Percentiles rank a stretch among this genome's conserved stretches.
phyloP scores from a whole-genome alignment of 2,329 filamentous ascomycete genomes.

The Alternaria brassicae region DNA sequence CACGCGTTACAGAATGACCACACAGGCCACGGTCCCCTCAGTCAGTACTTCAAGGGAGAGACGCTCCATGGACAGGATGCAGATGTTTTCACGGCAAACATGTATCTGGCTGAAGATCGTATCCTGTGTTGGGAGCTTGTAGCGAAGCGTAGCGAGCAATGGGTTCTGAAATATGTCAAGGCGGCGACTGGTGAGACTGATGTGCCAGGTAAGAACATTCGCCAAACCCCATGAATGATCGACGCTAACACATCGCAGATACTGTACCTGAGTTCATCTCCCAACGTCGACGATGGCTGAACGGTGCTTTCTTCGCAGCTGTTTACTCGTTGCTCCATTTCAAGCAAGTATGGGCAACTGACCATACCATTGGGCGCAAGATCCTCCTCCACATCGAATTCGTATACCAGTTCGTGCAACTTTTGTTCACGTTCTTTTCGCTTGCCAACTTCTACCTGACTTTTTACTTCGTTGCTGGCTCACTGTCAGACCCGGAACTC shows the following conservation, averaged over 20 bases:
- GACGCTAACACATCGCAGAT: conserved; percentile 60
- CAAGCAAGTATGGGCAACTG: conserved; percentile 88
- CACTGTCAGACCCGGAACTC: conserved; percentile 76
- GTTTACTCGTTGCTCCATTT: conserved; percentile 97
- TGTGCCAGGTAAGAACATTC: conserved; percentile 78
- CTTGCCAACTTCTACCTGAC: conserved; percentile 98
- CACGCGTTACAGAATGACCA: conserved; percentile 96
- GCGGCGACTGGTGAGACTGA: conserved; percentile 96
- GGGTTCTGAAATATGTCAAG: conserved; percentile 98
- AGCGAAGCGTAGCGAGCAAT: conserved; percentile 90
- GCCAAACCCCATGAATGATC: neutral
- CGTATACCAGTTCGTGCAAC: conserved; percentile 89
- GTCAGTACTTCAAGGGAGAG: conserved; percentile 99
- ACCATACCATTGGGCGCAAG: conserved; percentile 89
- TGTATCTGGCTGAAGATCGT: conserved; percentile 90
- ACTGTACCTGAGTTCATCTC: conserved; percentile 96
- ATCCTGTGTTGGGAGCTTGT: conserved; percentile 95
- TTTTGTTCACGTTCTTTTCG: conserved; percentile 97
- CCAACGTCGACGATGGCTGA: conserved; percentile 94
- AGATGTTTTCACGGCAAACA: conserved; percentile 96
- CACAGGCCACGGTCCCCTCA: conserved; percentile 91
- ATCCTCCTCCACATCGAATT: conserved; percentile 93
- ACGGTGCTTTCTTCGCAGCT: conserved; percentile 97
- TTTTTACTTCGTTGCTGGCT: conserved; percentile 97
- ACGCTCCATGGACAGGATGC: conserved; percentile 95